phyloP scores from a whole-genome alignment of 2,329 filamentous ascomycete species.

The Ophiostoma novo-ulmi region DNA sequence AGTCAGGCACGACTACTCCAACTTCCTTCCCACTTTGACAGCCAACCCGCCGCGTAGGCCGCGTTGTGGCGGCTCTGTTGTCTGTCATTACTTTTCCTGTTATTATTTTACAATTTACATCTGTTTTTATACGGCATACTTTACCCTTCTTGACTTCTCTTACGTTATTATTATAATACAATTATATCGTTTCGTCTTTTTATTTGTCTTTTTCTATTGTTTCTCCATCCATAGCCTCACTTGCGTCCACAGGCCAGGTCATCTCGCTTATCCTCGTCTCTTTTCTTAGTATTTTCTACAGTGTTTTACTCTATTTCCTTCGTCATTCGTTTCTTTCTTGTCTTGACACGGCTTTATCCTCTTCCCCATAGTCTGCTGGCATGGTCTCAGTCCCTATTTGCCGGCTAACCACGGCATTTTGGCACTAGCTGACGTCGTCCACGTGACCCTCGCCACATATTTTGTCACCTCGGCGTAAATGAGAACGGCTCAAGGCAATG shows the following conservation, averaged over 20 bases:
- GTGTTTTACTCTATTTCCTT: neutral
- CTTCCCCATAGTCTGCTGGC: slow-evolving; percentile 1
- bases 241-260: neutral
- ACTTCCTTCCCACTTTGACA: neutral
- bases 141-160: neutral
- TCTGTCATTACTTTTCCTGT: neutral
- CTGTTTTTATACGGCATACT: neutral
- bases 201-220: neutral
- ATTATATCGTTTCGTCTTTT: neutral
- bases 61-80: slow-evolving; percentile 5
- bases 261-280: slow-evolving; percentile 1
- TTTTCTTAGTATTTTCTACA: neutral
- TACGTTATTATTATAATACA: neutral
- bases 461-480: neutral
- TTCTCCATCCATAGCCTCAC: neutral
- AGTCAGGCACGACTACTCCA: neutral
- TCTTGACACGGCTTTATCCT: neutral
- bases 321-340: neutral
- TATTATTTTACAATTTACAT: neutral
- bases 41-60: neutral
- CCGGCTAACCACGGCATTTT: slow-evolving; percentile 10
- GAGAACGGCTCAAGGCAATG: slow-evolving; percentile 6
- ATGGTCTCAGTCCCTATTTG: neutral
- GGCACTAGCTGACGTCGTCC: neutral
- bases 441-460: neutral